A percentile compares a stretch with the other conserved stretches of the same genome.
These are phyloP conservation scores for Delonix regia DNA, from an alignment of 306 rosid species.

Conservation along the genomic window DNA sequence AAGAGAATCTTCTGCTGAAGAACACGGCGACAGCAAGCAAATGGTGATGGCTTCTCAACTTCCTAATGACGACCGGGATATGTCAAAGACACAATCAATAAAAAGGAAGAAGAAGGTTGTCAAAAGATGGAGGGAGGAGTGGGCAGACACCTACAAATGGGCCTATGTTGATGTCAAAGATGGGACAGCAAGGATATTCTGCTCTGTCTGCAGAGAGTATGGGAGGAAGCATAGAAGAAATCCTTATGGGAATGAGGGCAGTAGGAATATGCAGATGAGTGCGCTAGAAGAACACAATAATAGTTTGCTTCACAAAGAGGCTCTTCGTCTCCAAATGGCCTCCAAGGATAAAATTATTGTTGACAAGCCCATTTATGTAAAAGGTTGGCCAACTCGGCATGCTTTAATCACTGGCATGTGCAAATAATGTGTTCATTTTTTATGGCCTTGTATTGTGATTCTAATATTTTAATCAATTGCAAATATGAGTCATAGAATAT, in stretches of 20 bases:
- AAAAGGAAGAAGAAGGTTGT: slow-evolving; percentile 98
- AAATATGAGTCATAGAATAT: slow-evolving; percentile 2
- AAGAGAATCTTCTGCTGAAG: slow-evolving; percentile 84
- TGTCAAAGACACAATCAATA: slow-evolving; percentile 63
- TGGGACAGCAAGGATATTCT: slow-evolving; percentile 95
- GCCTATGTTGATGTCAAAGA: slow-evolving; percentile 94
- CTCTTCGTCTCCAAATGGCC: slow-evolving; percentile 96
- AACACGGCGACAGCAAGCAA: slow-evolving; percentile 76
- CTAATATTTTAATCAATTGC: slow-evolving; percentile 8
- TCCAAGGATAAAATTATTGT: slow-evolving; percentile 87
- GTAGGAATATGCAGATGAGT: slow-evolving; percentile 99
- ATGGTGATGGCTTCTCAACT: slow-evolving; percentile 85
- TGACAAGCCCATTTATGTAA: slow-evolving; percentile 88
- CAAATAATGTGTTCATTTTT: neutral
- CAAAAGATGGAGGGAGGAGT: slow-evolving; percentile 99
- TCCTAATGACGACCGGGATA: slow-evolving; percentile 77
- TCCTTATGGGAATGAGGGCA: slow-evolving; percentile 98
- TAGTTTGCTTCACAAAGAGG: slow-evolving; percentile 99
- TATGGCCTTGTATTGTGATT: neutral
- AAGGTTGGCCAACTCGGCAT: slow-evolving; percentile 63
- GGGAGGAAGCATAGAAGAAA: slow-evolving; percentile 97
- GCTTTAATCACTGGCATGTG: slow-evolving; percentile 7
- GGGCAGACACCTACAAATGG: slow-evolving; percentile 99
- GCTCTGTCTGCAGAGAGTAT: slow-evolving; percentile 96
- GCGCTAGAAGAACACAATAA: slow-evolving; percentile 97